Evolutionary conservation across 2,329 filamentous ascomycete species (phyloP).

Genomic region (Delphinella strobiligena): DNA sequence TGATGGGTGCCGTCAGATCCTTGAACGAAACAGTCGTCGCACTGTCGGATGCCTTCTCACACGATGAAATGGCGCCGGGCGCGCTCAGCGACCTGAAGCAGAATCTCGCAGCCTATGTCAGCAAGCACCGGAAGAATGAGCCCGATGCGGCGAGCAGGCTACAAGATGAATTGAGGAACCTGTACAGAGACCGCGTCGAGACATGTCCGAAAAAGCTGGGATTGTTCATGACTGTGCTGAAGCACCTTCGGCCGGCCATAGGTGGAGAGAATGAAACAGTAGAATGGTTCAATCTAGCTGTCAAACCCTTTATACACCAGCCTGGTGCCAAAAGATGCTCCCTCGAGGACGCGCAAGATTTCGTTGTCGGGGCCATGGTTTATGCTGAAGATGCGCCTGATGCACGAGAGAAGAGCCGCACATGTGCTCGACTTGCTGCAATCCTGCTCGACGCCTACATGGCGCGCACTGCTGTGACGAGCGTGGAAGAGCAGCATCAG

Average conservation of each 20-base stretch:
- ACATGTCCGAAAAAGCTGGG: constrained; percentile 45
- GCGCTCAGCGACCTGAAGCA: constrained; percentile 52
- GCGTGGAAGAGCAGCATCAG: constrained; percentile 20
- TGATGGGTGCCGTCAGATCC: constrained; percentile 21
- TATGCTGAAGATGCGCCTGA: constrained; percentile 48
- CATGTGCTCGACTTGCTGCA: constrained; percentile 41
- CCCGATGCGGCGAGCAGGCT: constrained; percentile 57
- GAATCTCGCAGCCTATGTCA: constrained; percentile 54
- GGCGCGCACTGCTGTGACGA: constrained; percentile 26
- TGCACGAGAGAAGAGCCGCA: constrained; percentile 29
- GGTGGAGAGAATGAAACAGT: constrained; percentile 50
- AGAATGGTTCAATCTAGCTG: constrained; percentile 59
- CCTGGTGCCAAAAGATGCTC: constrained; percentile 51
- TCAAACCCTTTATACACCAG: constrained; percentile 44
- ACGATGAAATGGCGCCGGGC: constrained; percentile 31
- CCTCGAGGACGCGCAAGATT: constrained; percentile 52
- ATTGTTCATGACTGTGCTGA: constrained; percentile 57
- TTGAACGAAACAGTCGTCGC: constrained; percentile 33
- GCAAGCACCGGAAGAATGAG: constrained; percentile 55
- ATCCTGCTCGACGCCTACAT: constrained; percentile 37
- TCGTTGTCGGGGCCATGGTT: constrained; percentile 51
- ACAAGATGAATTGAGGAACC: constrained; percentile 57
- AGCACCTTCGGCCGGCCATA: constrained; percentile 51
- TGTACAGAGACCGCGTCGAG: constrained; percentile 54
- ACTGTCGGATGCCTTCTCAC: constrained; percentile 28